Conservation (phyloP, 2,329 filamentous ascomycete species). For the Penicillium hesseltinei region DNA sequence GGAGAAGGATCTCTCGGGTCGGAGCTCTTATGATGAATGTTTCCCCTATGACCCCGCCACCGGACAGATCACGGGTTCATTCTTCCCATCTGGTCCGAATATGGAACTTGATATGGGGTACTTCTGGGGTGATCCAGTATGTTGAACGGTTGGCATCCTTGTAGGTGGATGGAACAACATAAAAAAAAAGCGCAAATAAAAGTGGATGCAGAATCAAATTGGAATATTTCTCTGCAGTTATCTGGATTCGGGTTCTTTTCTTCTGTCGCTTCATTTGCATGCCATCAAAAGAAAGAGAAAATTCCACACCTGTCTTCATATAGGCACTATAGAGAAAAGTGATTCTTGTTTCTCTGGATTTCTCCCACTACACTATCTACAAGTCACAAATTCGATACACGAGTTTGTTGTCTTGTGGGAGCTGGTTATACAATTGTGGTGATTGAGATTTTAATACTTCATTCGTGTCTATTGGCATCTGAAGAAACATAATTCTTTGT, state of each 20-base stretch:
- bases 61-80: slow-evolving; percentile 39
- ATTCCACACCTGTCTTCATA: not conserved
- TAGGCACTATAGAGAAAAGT: slow-evolving; percentile 9
- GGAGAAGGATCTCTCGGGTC: slow-evolving; percentile 25
- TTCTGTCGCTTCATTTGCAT: slow-evolving; percentile 9
- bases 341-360: slow-evolving; percentile 6
- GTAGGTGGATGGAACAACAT: not conserved
- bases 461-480: not conserved
- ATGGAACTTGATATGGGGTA: slow-evolving; percentile 35
- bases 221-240: slow-evolving; percentile 1
- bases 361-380: not conserved
- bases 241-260: slow-evolving; percentile 4
- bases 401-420: not conserved
- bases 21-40: slow-evolving; percentile 30
- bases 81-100: slow-evolving; percentile 33
- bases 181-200: not conserved
- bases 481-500: not conserved
- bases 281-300: slow-evolving; percentile 4
- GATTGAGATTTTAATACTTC: not conserved
- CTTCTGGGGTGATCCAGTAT: slow-evolving; percentile 33
- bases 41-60: slow-evolving; percentile 37
- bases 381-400: not conserved
- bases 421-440: not conserved
- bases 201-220: slow-evolving; percentile 4
- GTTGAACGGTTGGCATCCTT: slow-evolving; percentile 6